Evolutionary conservation across 441 rosid species (phyloP).

Genomic region (Lepidium campestre): DNA sequence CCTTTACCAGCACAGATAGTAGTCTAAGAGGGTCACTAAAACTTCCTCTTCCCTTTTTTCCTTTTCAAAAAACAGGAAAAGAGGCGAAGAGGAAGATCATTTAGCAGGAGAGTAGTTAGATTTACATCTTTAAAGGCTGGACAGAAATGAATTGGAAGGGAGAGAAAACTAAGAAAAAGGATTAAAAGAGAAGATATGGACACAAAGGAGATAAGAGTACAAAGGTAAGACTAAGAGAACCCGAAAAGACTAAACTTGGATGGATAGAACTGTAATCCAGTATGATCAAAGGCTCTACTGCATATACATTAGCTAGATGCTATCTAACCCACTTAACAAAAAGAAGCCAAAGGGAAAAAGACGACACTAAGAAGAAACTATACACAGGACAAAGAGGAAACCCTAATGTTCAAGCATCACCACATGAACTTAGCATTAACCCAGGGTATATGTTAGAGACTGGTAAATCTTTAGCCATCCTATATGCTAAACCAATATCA

Average conservation of each 20-base stretch:
- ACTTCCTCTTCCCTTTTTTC: conserved; percentile 19
- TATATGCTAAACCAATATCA: conserved; percentile 21
- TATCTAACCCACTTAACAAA: conserved; percentile 28
- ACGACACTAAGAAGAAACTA: conserved; percentile 23
- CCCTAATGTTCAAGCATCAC: conserved; percentile 3
- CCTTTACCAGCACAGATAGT: conserved; percentile 9
- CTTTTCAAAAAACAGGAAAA: conserved; percentile 21
- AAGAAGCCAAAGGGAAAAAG: conserved; percentile 10
- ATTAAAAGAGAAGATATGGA: neutral
- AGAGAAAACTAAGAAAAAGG: neutral
- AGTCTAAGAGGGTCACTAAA: conserved; percentile 16
- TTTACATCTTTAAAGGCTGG: conserved; percentile 18
- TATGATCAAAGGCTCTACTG: conserved; percentile 19
- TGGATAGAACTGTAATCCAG: neutral
- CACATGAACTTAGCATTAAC: conserved; percentile 21
- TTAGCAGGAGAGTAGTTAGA: conserved; percentile 12
- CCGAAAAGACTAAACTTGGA: neutral
- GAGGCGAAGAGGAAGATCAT: conserved; percentile 21
- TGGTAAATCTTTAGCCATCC: conserved; percentile 15
- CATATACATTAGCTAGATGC: conserved; percentile 22
- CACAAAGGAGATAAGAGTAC: conserved; percentile 4
- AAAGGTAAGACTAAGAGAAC: neutral
- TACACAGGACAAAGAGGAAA: conserved; percentile 21
- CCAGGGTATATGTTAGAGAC: conserved; percentile 25
- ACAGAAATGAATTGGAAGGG: conserved; percentile 2